Percentiles rank a stretch among this genome's conserved stretches.
These are phyloP conservation scores for Penicillium fuscoglaucum DNA, from an alignment of 2,329 filamentous ascomycete species.

Conservation along the genomic window DNA sequence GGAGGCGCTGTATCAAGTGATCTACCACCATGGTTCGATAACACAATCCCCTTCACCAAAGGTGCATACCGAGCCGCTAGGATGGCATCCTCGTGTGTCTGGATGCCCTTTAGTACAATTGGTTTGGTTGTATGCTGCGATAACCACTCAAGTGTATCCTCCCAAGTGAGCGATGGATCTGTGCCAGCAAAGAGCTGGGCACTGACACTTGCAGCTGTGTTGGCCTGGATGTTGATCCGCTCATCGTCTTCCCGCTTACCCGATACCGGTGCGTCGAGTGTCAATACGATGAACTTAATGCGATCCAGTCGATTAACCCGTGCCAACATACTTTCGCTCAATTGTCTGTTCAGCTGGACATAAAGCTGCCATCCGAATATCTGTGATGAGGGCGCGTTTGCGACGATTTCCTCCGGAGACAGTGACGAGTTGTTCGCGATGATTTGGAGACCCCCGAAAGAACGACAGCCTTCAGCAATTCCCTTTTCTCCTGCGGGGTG, in stretches of 20 bases:
- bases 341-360: background rate
- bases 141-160: constrained; percentile 78
- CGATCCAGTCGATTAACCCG: background rate
- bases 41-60: constrained; percentile 68
- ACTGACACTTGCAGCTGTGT: constrained; percentile 65
- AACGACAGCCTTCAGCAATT: constrained; percentile 74
- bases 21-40: background rate
- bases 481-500: constrained; percentile 82
- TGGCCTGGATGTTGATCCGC: background rate
- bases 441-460: constrained; percentile 77
- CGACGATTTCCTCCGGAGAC: background rate
- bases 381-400: background rate
- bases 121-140: constrained; percentile 76
- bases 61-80: constrained; percentile 70
- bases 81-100: constrained; percentile 91
- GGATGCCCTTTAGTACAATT: constrained; percentile 90
- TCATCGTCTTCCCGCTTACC: constrained; percentile 6
- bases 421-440: constrained; percentile 51
- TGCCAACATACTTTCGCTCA: background rate
- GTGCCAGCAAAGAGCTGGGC: constrained; percentile 85
- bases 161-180: constrained; percentile 83
- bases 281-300: constrained; percentile 5
- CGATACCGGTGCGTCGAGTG: constrained; percentile 4
- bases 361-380: constrained; percentile 8
- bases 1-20: constrained; percentile 74